These are phyloP conservation scores for Suillus bovinus DNA, from an alignment of 768 basidiomycete genomes.

Conservation along the genomic window DNA sequence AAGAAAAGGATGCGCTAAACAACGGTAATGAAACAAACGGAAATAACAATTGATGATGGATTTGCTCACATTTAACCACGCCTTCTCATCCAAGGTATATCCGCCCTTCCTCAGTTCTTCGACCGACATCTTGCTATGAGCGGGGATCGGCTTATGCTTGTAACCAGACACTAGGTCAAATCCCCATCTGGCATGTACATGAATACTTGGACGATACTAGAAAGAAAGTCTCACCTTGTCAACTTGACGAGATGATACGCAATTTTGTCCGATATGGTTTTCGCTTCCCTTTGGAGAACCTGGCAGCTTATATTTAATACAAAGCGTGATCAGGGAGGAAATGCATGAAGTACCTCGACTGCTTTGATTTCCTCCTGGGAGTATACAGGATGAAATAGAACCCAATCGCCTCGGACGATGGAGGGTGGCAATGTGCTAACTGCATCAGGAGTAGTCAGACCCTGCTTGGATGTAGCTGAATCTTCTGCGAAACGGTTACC, in stretches of 20 bases:
- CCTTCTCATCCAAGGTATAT: slow-evolving; percentile 68
- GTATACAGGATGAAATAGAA: slow-evolving; percentile 93
- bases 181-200: slow-evolving; percentile 42
- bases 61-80: slow-evolving; percentile 70
- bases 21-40: slow-evolving; percentile 17
- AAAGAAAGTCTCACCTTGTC: slow-evolving; percentile 38
- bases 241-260: slow-evolving; percentile 64
- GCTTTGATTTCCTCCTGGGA: slow-evolving; percentile 68
- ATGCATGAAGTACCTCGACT: slow-evolving; percentile 53
- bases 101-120: slow-evolving; percentile 75
- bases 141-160: slow-evolving; percentile 68
- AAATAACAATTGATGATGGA: slow-evolving; percentile 25
- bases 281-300: slow-evolving; percentile 71
- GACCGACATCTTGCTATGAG: slow-evolving; percentile 62
- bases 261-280: slow-evolving; percentile 70
- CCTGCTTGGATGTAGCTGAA: slow-evolving; percentile 17
- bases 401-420: slow-evolving; percentile 77
- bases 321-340: slow-evolving; percentile 7
- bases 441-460: slow-evolving; percentile 34
- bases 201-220: slow-evolving; percentile 6
- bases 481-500: slow-evolving; percentile 26
- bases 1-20: slow-evolving; percentile 62
- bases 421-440: slow-evolving; percentile 52
- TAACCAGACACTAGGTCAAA: slow-evolving; percentile 90
- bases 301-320: slow-evolving; percentile 26